Base-by-base conservation (phyloP, 345 rosid species). In the Bruguiera parviflora region DNA sequence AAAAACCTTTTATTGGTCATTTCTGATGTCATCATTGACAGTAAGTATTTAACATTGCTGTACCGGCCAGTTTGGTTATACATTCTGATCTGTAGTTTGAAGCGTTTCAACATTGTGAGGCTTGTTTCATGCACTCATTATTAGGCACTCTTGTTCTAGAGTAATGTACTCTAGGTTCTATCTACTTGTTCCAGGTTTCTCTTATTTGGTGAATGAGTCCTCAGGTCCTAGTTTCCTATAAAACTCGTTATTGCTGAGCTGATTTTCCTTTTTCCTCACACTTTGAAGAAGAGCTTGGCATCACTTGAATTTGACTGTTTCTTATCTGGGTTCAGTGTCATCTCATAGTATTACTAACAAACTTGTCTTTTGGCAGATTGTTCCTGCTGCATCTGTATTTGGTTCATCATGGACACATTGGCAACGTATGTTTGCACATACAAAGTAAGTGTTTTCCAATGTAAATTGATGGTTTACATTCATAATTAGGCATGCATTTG, bases 371-470 rank as follows among this genome's bases (percentile, higher is more conserved):
- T 84, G 67, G 65, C 79, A 93, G 97, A 65, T 80, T 71, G 96
- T 86, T 72, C 96, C 97, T 8, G 86, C 86, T 29, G 88, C 88
- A 68, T 79, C 87, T 59, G 89, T 86, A 52, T 83, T 76, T 79
- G 98, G 98, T 65, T 75, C 90, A 66, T 86, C 89, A 18, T 87
- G 88, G 93, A 59, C 77, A 59, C 85, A 88, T 76, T 89, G 96
- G 95, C 90, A 73, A 57, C 89, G 88, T 16, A 65, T 86, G 31
- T 89, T 83, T 60, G 89, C 87, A 15, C 71, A 68, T 37, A 80
- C 89, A 29, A 82, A 85, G 98, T 91, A 80, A 78, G 81, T 46
- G 37, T 55, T 71, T 39, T 68, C 43, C 56, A 58, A 37, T n/a
- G 35, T 39, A 51, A 20, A 20, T 61, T 27, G 8, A 25, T 24